Conservation (phyloP, 2,329 filamentous ascomycete species). For the Ophiostoma montium region DNA sequence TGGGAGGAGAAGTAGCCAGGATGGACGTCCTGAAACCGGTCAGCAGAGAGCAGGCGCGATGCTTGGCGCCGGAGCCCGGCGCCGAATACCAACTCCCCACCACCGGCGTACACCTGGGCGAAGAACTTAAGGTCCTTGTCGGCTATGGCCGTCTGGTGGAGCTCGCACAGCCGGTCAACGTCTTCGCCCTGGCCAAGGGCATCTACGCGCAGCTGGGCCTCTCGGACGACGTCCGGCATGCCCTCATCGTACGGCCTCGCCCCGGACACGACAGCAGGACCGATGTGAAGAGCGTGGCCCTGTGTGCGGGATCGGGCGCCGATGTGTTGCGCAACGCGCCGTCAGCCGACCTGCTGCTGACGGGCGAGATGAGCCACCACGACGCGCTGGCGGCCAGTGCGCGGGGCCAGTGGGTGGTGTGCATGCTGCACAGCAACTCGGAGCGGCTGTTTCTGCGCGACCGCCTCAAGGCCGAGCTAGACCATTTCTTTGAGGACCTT, state of each 20-base stretch:
- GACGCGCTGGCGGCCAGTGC: slow-evolving; percentile 79
- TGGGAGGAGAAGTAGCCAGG: slow-evolving; percentile 16
- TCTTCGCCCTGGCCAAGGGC: slow-evolving; percentile 27
- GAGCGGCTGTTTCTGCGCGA: slow-evolving; percentile 70
- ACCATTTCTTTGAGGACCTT: slow-evolving; percentile 40
- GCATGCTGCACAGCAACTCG: slow-evolving; percentile 84
- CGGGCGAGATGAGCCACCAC: slow-evolving; percentile 87
- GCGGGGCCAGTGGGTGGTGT: slow-evolving; percentile 67
- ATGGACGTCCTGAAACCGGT: slow-evolving; percentile 18
- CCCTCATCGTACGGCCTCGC: slow-evolving; percentile 24
- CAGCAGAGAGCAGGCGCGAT: slow-evolving; percentile 23
- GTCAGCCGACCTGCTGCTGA: slow-evolving; percentile 59
- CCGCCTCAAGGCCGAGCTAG: slow-evolving; percentile 53
- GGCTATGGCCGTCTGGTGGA: slow-evolving; percentile 36
- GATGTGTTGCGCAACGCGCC: slow-evolving; percentile 55
- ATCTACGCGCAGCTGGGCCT: slow-evolving; percentile 52
- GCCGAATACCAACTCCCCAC: neutral
- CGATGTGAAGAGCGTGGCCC: slow-evolving; percentile 42
- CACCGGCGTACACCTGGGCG: too few species aligned
- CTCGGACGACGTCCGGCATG: slow-evolving; percentile 30
- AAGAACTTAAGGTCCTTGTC: slow-evolving; percentile 14
- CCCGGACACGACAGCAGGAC: slow-evolving; percentile 16
- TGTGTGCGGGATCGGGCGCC: slow-evolving; percentile 82
- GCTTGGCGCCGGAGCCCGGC: neutral
- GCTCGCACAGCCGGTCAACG: too few species aligned